Base-by-base conservation (phyloP, 2,329 filamentous ascomycete species). In the Aspergillus ochraceoroseus region DNA sequence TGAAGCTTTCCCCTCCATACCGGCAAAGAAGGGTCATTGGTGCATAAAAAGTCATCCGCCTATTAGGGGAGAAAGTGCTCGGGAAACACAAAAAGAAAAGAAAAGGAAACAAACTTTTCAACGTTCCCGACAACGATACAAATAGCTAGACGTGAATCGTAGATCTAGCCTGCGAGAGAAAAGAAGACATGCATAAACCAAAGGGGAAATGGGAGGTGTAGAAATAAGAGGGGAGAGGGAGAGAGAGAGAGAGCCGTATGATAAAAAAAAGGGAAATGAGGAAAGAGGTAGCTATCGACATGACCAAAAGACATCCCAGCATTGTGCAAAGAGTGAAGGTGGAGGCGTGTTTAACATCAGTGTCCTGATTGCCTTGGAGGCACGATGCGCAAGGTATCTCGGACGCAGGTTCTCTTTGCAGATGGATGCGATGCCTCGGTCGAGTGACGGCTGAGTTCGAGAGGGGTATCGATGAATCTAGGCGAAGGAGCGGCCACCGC, bases 401-500 rank as follows among this genome's bases (percentile, higher is more conserved):
- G 9, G 5, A 27, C 20, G 27, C 14, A 20, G 6, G 7, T 29
- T 30, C 39, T 28, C 35, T 33, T 31, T 27, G 37, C 27, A 32
- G 32, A 22, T 19, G 28, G 40, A 25, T 33, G 44, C 34, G 41
- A 45, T 38, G 38, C 36, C 47, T 44, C 26, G 42, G 43, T 48
- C 39, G 27, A 42, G 35, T 42, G 47, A 51, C 44, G 42, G 46
- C 46, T 38, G 48, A 35, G 41, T 51, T 55, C 37, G 31, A 26
- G 23, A n/a, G 48, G 49, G 58, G 57, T 62, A 63, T 63, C 58
- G 53, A 60, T 51, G 53, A 40, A 54, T 65, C 55, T 66, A 67
- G 54, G 61, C 63, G 49, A 65, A 58, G 43, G 59, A 61, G 52
- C 66, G 59, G 44, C 62, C 57, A 43, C 66, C 65, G 46, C 69